Base-by-base conservation (phyloP, 2,329 filamentous ascomycete genomes). In the Colletotrichum simmondsii region DNA sequence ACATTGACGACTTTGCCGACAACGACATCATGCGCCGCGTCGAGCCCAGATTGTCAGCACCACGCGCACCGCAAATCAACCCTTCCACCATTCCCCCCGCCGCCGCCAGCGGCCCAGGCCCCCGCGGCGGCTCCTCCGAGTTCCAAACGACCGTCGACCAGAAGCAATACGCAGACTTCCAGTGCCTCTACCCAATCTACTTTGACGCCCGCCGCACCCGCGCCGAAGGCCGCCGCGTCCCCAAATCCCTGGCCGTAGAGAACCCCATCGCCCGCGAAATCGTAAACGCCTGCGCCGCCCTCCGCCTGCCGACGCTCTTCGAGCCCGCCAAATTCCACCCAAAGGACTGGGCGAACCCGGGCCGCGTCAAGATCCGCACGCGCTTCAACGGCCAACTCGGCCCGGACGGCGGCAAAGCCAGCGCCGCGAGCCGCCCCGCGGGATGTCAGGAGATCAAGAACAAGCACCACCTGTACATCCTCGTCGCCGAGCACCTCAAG, bases 331-430 rank as follows among this genome's bases (percentile, higher is more conserved):
- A 98, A 87, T 89, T 92, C 73, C 97, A 99, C 83, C 97, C 97
- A 7, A 96, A 97, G 85, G 97, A 99, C 86, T 99, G 97, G 97
- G 92, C 93, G 69, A 99, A 99, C 85, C 97, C 97, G 14, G 97
- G 97, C 4, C 89, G 97, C 72, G 94, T 98, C 75, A 92, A 94
- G 77, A 91, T 98, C 62, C 70, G 72, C 58, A 64, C 74, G 24
- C 74, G 68, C 11, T 73, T 73, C 68, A 67, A 60, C 49, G 65
- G 60, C n/a, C 71, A 75, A 30, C 58, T 46, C 35, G 73, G 73
- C 52, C 60, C 46, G 26, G 85, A 92, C 79, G 85, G 98, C n/a
- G 93, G 91, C 81, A 85, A 81, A 75, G 77, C 73, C 72, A 75
- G 59, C 57, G 75, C 68, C 24, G 70, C 75, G 65, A 42, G 37